Conservation (phyloP, 2,329 filamentous ascomycete genomes). For the Fonsecaea erecta region DNA sequence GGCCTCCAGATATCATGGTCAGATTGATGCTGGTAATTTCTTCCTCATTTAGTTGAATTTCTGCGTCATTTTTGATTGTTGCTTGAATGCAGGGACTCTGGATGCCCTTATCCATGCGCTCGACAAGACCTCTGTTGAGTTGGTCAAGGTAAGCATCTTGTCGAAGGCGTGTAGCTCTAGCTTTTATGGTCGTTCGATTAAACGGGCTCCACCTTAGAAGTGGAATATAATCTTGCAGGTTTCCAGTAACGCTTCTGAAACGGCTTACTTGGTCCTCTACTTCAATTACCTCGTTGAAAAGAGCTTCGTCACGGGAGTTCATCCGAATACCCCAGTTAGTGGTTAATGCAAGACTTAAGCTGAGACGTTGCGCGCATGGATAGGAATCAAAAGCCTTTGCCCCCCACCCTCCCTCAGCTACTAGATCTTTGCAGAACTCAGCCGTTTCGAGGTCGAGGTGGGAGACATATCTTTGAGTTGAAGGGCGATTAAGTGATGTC, state of each 20-base stretch:
- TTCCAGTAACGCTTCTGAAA: constrained; percentile 65
- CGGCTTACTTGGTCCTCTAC: constrained; percentile 65
- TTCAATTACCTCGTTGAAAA: constrained; percentile 66
- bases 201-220: constrained; percentile 66
- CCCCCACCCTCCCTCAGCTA: constrained; percentile 62
- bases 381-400: constrained; percentile 63
- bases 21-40: constrained; percentile 69
- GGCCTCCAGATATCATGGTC: constrained; percentile 69
- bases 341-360: constrained; percentile 64
- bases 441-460: constrained; percentile 67
- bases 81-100: constrained; percentile 69
- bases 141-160: constrained; percentile 64
- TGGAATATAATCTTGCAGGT: constrained; percentile 66
- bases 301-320: constrained; percentile 59
- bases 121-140: constrained; percentile 63
- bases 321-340: constrained; percentile 70
- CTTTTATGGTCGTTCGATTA: constrained; percentile 61
- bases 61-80: constrained; percentile 67
- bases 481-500: constrained; percentile 59
- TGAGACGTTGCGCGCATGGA: constrained; percentile 69
- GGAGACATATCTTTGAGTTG: constrained; percentile 57
- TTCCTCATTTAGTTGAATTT: constrained; percentile 64
- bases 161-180: constrained; percentile 63
- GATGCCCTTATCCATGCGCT: constrained; percentile 63
- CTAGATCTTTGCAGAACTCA: constrained; percentile 65